A percentile compares a stretch with the other conserved stretches of the same genome.
phyloP scores from a whole-genome alignment of 805 yeast species.

The Candida nemodendra region DNA sequence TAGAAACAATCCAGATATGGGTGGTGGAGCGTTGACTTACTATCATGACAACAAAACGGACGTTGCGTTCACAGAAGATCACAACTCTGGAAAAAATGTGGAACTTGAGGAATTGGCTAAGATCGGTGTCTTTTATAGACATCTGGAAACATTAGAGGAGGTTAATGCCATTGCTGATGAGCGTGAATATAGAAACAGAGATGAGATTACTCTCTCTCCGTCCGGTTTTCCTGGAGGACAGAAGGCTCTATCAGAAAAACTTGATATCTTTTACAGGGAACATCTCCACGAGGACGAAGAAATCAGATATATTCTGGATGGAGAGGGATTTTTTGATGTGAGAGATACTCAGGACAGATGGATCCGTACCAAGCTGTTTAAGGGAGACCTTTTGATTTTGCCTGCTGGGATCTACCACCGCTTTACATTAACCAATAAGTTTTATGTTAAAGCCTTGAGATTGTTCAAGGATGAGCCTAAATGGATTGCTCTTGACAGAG shows the following conservation, averaged over 20 bases:
- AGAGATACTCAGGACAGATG: slow-evolving; percentile 60
- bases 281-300: slow-evolving; percentile 98
- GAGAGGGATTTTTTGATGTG: slow-evolving; percentile 90
- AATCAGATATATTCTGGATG: slow-evolving; percentile 84
- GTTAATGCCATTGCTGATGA: slow-evolving; percentile 68
- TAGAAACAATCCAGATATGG: too few relatives aligned
- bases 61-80: slow-evolving; percentile 64
- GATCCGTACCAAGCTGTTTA: slow-evolving; percentile 68
- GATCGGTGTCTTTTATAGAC: slow-evolving; percentile 68
- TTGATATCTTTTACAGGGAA: slow-evolving; percentile 71
- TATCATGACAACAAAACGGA: slow-evolving; percentile 62
- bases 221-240: slow-evolving; percentile 63
- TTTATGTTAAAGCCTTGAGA: slow-evolving; percentile 73
- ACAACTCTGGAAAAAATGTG: slow-evolving; percentile 66
- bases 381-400: slow-evolving; percentile 66
- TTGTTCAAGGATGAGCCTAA: slow-evolving; percentile 93
- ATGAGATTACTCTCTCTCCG: slow-evolving; percentile 59
- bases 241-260: slow-evolving; percentile 56
- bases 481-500: slow-evolving; percentile 82
- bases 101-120: slow-evolving; percentile 45
- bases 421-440: slow-evolving; percentile 67
- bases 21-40: slow-evolving; percentile 40
- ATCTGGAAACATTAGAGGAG: slow-evolving; percentile 47
- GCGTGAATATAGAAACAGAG: slow-evolving; percentile 79
- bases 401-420: slow-evolving; percentile 97